Base-by-base conservation (phyloP, 176 grass and related monocot species). In the Zoysia japonica region DNA sequence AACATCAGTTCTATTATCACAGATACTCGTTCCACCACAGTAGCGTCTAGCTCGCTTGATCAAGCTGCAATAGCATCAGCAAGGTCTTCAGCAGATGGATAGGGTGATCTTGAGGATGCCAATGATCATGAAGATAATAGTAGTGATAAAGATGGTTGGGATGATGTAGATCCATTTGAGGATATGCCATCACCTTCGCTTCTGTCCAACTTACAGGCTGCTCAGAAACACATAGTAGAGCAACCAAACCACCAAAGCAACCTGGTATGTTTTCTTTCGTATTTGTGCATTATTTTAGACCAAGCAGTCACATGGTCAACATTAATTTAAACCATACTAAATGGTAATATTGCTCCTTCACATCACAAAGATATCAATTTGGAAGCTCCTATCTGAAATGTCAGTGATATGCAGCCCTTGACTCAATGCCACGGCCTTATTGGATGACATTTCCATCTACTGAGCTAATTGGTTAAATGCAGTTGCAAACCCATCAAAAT, bases 131-230 rank as follows among this genome's bases (percentile, higher is more conserved):
- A 93, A 56, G 76, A 87, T 51, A 84, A 89, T 38, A 79, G 65
- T 75, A 90, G 76, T 7, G 92, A 99, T 68, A 92, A 95, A 68
- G 90, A 90, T 77, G 96, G 96, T 80, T 99, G 96, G 96, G 96
- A 95, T 66, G 92, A 95, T 88, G 78, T 99, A 45, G 96, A 99
- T 61, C 84, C 90, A 8, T 89, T 95, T 56, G 92, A 99, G 54
- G 92, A 85, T 47, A 94, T 95, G 42, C 78, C 76, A 39, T 60
- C 83, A 47, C 68, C 92, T 61, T 75, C 88, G 64, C 73, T 83
- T 41, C 83, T 94, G 17, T 80, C 89, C 50, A 99, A 83, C 57
- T 93, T 99, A 87, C 96, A 95, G 48, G 90, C 92, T 72, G 96
- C 96, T 86, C 96, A 99, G 77, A 94, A 95, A 89, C 78, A 84